Evolutionary conservation across 2,329 filamentous ascomycete species (phyloP).

Genomic region (Westerdykella aurantiaca): DNA sequence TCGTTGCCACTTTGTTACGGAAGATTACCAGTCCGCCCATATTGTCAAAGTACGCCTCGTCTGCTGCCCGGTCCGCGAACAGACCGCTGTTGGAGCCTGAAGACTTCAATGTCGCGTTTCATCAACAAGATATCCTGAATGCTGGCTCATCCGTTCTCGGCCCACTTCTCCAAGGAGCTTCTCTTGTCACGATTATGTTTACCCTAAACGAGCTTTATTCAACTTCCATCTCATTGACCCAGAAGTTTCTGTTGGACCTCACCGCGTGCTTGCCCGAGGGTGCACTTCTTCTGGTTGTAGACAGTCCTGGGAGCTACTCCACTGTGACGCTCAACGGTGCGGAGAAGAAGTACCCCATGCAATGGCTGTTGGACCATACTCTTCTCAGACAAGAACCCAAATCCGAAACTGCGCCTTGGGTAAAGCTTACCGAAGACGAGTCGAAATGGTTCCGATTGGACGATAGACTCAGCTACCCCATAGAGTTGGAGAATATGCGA

Average conservation of each 20-base stretch:
- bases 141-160: slow-evolving; percentile 35
- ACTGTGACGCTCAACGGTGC: slow-evolving; percentile 59
- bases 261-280: slow-evolving; percentile 54
- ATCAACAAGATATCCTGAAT: slow-evolving; percentile 48
- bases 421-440: slow-evolving; percentile 67
- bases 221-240: slow-evolving; percentile 66
- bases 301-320: slow-evolving; percentile 91
- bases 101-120: slow-evolving; percentile 39
- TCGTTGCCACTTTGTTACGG: slow-evolving; percentile 54
- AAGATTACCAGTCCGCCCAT: slow-evolving; percentile 49
- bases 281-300: slow-evolving; percentile 74
- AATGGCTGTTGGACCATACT: slow-evolving; percentile 82
- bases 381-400: slow-evolving; percentile 44
- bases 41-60: slow-evolving; percentile 46
- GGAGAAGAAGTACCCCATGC: slow-evolving; percentile 78
- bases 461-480: slow-evolving; percentile 64
- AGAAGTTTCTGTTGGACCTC: slow-evolving; percentile 65
- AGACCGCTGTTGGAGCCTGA: slow-evolving; percentile 29
- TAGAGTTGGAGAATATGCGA: slow-evolving; percentile 87
- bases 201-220: slow-evolving; percentile 94
- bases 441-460: slow-evolving; percentile 77
- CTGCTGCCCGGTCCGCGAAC: slow-evolving; percentile 40
- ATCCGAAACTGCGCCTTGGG: slow-evolving; percentile 50
- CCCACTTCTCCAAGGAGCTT: slow-evolving; percentile 22
- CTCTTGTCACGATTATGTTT: slow-evolving; percentile 78